Evolutionary conservation across 2,329 filamentous ascomycete species (phyloP), one percentile per base, ranked within the genome.

Genomic region (Arachnomyces sp.): DNA sequence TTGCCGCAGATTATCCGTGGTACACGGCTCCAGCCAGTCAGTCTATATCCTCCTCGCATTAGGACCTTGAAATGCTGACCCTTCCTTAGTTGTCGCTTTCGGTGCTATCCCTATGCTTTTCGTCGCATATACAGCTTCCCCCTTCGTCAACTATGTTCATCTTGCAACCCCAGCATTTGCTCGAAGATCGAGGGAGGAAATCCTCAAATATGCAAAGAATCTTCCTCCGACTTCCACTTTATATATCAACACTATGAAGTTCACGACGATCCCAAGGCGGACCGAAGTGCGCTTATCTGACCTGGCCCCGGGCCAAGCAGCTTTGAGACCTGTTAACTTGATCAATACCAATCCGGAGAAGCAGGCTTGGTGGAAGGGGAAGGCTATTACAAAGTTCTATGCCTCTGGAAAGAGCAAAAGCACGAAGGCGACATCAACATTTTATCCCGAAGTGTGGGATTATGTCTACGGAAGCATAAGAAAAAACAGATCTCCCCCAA

Each of bases 91-190:
- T 42, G 62, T 74, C 35, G 53, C 76, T 37, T 77, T 72, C 45
- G 78, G 81, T 49, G 57, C 81, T 29, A 60, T 83, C 7, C 85
- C 85, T 2, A 65, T 87, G 51, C 42, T 77, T 28, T 76, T 80
- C 52, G 70, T 86, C 15, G 68, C 73, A 28, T 82, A 79, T 57
- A 73, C 74, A 34, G 78, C 81, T 2, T 70, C 76, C 0, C 82
- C 85, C 2, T 84, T 83, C 54, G 83, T 90, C 6, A 78, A 79
- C 31, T 79, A 80, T 54, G 71, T 92, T 44, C 77, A 84, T 59
- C 65, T 92, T 36, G 73, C 75, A 15, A 68, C 89, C 2, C 86
- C 86, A 0, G 58, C 68, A 1, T 74, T 73, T 49, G 83, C 82
- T 12, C 76, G 82, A 33, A 61, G 69, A 30, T 82, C 80, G 1